Evolutionary conservation across 768 basidiomycete genomes (phyloP), one percentile per base, ranked within the genome.

Genomic region (Cubamyces sp.): DNA sequence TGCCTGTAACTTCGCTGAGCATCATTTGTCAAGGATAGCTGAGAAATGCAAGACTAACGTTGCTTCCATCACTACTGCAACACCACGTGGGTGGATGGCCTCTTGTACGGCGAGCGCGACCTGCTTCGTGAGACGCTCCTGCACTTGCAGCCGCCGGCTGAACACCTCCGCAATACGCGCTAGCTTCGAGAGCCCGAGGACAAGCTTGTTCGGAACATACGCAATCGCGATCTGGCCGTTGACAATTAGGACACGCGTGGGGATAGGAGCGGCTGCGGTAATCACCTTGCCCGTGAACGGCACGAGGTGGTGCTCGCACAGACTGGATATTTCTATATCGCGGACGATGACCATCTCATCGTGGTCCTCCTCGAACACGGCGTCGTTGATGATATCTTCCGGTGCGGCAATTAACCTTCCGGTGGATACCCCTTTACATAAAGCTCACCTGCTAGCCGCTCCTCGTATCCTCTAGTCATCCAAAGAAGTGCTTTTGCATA

Each of bases 381-480:
- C 97, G 81, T 96, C 93, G 77, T 98, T 98, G 66, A 98, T 97
- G 70, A 98, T 96, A 74, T 99, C 97, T 94, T 41, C 18, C 25
- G 2, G 18, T 21, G 39, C 25, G 40, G 45, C 9, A 56, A 50
- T 52, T 39, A 39, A 25, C 14, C 15, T 34, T 49, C 23, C 46
- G 39, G 28, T 21, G 15, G 21, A 26, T 30, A 25, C 25, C 26
- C n/a, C 30, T 25, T 21, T 21, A 30, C 55, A 41, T 5, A 15
- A n/a, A 19, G 46, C 51, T 34, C 57, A 94, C 95, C 93, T 77
- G 88, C 86, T 66, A 99, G 77, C 66, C 93, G 86, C 74, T 98
- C 96, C 74, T 98, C 97, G 76, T 99, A 99, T 11, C 97, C 97
- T 72, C 90, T 87, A 37, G 97, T 98, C 96, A 98, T 97, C 94